phyloP scores from a whole-genome alignment of 345 rosid species.

The Citrus unshiu region DNA sequence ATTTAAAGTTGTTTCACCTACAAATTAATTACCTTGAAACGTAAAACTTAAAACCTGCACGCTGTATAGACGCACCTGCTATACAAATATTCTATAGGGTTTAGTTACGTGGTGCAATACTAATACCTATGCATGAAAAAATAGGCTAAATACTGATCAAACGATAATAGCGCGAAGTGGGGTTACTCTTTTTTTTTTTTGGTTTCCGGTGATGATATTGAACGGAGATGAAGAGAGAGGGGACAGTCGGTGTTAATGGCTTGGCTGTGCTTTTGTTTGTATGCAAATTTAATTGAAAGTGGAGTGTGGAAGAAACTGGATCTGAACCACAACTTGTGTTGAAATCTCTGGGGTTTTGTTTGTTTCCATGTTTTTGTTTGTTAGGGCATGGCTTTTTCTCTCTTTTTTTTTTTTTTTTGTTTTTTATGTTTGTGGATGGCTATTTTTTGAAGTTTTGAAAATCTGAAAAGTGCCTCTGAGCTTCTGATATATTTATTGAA shows the following conservation, averaged over 20 bases:
- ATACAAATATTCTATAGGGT: neutral
- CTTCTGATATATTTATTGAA: neutral
- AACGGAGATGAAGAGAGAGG: constrained; percentile 6
- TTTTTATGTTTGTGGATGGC: constrained; percentile 42
- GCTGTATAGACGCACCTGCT: neutral
- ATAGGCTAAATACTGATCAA: neutral
- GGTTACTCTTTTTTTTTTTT: neutral
- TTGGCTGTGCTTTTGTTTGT: constrained; percentile 9
- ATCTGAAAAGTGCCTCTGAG: constrained; percentile 16
- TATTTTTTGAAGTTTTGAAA: constrained; percentile 28
- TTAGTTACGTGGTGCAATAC: neutral
- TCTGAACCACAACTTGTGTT: constrained; percentile 48
- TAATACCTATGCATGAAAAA: constrained; percentile 12
- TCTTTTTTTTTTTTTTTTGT: neutral
- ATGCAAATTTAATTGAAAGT: constrained; percentile 8
- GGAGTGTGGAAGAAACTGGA: constrained; percentile 30
- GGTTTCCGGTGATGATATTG: constrained; percentile 8
- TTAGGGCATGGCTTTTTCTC: neutral
- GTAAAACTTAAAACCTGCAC: neutral
- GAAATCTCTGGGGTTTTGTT: constrained; percentile 27
- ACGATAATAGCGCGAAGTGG: neutral
- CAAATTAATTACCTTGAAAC: too few species aligned
- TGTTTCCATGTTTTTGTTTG: constrained; percentile 17
- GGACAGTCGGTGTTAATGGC: constrained; percentile 4
- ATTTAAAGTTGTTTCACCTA: constrained; percentile 2